Evolutionary conservation across 768 basidiomycete genomes (phyloP), one percentile per base, ranked within the genome.

Genomic region (Lenzites betulinus): DNA sequence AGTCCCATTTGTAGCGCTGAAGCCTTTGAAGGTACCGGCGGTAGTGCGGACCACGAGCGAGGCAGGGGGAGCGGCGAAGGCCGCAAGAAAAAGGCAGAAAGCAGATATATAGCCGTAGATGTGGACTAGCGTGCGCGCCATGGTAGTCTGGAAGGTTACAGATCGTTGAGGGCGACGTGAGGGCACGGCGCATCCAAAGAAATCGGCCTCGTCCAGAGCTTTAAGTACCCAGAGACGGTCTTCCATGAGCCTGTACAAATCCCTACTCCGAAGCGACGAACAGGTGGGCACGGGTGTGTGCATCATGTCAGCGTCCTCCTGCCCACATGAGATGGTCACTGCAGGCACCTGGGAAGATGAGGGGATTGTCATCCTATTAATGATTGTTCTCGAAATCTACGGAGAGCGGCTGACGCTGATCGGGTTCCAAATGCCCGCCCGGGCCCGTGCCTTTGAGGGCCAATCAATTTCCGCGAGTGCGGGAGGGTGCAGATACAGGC

Each of bases 1-100:
- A 13, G 78, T 75, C 6, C 77, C 79, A 54, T 78, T 78, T 8
- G 38, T 15, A 7, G 50, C 25, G 7, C 36, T 23, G 16, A 49
- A 26, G 5, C 62, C 67, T 48, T 36, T 56, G 58, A 68, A 68
- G 26, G 22, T 63, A 1, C 67, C 67, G 6, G 63, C 58, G 9
- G 65, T 64, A 36, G 62, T 59, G 22, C 51, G 47, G 56, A 68
- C 62, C 5, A 51, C 46, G 1, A 67, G 54, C 15, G 58, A 52
- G 4, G 54, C 15, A 20, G 53, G 28, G n/a, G 54, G 8, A 18
- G 47, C 60, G 3, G 48, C 44, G 15, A 38, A 43, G 7, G 22
- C 20, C 2, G 41, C 12, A 11, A 23, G 12, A 20, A 23, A 39
- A 7, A 25, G 36, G 18, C 12, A 23, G 35, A 38, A 30, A 13